Evolutionary conservation across 345 rosid species (phyloP).

Genomic region (Corymbia maculata): DNA sequence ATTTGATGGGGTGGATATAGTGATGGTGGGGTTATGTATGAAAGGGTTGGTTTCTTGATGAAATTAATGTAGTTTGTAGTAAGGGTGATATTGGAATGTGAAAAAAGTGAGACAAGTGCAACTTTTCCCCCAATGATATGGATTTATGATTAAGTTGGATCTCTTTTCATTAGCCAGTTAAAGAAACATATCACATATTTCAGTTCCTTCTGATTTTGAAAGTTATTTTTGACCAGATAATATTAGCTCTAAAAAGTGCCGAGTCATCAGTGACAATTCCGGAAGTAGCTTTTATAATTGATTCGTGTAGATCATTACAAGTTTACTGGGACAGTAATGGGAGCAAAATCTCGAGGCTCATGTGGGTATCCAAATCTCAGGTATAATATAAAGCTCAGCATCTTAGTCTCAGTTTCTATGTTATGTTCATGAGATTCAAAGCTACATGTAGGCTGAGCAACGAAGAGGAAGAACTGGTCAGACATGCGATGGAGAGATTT

Average conservation of each 20-base stretch:
- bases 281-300: conserved; percentile 82
- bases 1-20: not conserved
- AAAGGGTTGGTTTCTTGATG: not conserved
- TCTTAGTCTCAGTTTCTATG: not conserved
- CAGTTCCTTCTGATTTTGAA: not conserved
- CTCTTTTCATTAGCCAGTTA: not conserved
- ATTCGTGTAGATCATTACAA: conserved; percentile 87
- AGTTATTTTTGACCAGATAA: conserved; percentile 38
- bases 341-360: conserved; percentile 57
- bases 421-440: not conserved
- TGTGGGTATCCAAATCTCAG: conserved; percentile 93
- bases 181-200: not conserved
- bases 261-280: conserved; percentile 96
- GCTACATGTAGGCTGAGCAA: conserved; percentile 64
- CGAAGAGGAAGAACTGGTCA: conserved; percentile 93
- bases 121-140: not conserved
- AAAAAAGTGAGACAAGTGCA: not conserved
- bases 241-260: conserved; percentile 42
- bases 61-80: not conserved
- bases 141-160: not conserved
- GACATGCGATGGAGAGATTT: conserved; percentile 89
- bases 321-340: conserved; percentile 61
- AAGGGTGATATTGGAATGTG: not conserved
- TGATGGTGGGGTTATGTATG: not conserved
- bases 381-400: conserved; percentile 19